Evolutionary conservation across 2,329 filamentous ascomycete genomes (phyloP).

Genomic region (Waltergamsia citrina): DNA sequence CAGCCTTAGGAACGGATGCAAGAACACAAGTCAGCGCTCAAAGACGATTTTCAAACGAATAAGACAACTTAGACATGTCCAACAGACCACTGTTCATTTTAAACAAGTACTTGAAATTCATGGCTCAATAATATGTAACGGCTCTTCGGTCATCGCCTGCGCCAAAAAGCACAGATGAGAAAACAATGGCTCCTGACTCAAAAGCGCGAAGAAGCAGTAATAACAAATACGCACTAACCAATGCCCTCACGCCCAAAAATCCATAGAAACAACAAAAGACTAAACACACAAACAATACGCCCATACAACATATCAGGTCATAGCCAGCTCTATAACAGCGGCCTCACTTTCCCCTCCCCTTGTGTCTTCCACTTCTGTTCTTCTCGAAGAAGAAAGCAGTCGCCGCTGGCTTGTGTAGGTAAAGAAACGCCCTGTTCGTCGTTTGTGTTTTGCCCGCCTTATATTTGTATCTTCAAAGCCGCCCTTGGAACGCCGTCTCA

Average conservation of each 20-base stretch:
- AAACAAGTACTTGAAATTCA: neutral
- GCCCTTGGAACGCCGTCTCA: constrained; percentile 4
- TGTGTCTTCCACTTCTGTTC: neutral
- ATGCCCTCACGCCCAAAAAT: neutral
- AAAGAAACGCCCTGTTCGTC: neutral
- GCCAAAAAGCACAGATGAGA: neutral
- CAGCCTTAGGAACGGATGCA: no score
- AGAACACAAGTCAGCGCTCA: no score
- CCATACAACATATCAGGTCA: neutral
- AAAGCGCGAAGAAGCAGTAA: no score
- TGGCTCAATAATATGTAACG: neutral
- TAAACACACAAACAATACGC: neutral
- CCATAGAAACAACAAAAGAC: neutral
- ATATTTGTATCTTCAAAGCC: neutral
- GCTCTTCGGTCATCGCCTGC: neutral
- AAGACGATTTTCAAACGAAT: no score
- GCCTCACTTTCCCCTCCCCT: neutral
- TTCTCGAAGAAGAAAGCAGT: neutral
- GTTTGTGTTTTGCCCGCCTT: neutral
- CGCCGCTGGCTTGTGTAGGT: neutral
- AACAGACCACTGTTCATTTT: no score
- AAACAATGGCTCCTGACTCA: neutral
- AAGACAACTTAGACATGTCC: no score
- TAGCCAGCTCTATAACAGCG: neutral
- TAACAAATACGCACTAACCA: neutral